These are phyloP conservation scores for Globomyces sp. DNA, from an alignment of 371 early-diverging fungal species.

Conservation along the genomic window DNA sequence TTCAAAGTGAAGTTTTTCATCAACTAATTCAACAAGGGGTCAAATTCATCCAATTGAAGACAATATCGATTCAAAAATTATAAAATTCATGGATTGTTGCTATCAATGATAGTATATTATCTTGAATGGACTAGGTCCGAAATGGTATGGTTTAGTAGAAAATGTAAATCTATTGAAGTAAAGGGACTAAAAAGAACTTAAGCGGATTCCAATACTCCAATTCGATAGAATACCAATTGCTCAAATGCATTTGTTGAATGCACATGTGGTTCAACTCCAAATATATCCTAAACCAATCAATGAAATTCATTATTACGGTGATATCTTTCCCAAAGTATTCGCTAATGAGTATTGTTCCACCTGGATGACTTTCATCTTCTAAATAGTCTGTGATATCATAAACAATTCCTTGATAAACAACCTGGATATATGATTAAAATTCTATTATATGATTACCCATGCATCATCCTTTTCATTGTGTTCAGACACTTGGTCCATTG, in stretches of 20 bases:
- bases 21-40: too few relatives aligned
- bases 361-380: slow-evolving; percentile 5
- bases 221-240: not conserved
- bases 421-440: too few relatives aligned
- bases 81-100: too few relatives aligned
- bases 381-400: slow-evolving; percentile 11
- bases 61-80: too few relatives aligned
- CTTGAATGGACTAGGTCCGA: too few relatives aligned
- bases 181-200: not conserved
- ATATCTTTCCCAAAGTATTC: slow-evolving; percentile 12
- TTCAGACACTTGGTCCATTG: not conserved
- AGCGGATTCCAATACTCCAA: not conserved
- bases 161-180: not conserved
- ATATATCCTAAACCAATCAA: not conserved
- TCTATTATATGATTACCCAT: not conserved
- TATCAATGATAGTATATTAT: too few relatives aligned
- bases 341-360: not conserved
- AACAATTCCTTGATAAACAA: not conserved
- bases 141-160: not conserved
- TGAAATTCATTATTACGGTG: not conserved
- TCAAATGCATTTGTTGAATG: slow-evolving; percentile 1
- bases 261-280: not conserved
- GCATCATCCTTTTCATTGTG: slow-evolving; percentile 7
- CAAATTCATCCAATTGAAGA: too few relatives aligned
- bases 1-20: too few relatives aligned